Conservation (phyloP, 208 protist genomes). For the Leishmania amazonensis region DNA sequence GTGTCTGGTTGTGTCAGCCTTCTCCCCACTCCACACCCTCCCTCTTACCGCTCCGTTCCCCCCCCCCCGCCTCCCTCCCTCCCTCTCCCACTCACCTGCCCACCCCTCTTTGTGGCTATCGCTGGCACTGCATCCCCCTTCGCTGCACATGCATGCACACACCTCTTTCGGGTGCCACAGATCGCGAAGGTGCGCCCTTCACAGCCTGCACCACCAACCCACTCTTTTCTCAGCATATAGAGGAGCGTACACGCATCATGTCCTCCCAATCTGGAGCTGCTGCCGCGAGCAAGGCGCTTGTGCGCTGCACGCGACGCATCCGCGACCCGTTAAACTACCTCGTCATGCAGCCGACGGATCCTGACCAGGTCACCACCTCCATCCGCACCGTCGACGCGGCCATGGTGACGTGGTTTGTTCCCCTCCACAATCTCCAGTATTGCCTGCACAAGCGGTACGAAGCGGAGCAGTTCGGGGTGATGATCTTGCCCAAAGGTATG, state of each 20-base stretch:
- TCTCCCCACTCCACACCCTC: not conserved
- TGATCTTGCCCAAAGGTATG: slow-evolving; percentile 50
- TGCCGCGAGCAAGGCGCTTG: slow-evolving; percentile 24
- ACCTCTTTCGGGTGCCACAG: not conserved
- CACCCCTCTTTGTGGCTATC: not conserved
- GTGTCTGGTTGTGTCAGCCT: not conserved
- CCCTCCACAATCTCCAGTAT: slow-evolving; percentile 66
- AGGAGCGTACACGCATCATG: not conserved
- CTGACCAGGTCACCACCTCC: slow-evolving; percentile 61
- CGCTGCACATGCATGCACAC: not conserved
- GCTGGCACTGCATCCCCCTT: not conserved
- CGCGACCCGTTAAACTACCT: slow-evolving; percentile 80
- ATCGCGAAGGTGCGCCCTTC: not conserved
- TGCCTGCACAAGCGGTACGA: slow-evolving; percentile 78
- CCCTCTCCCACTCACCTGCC: not conserved
- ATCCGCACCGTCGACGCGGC: slow-evolving; percentile 69
- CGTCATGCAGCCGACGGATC: slow-evolving; percentile 78
- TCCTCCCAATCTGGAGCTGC: not conserved
- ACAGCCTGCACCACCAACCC: not conserved
- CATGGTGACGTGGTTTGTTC: slow-evolving; percentile 84
- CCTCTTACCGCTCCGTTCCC: not conserved
- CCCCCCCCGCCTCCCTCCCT: not conserved
- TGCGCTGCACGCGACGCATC: slow-evolving; percentile 81
- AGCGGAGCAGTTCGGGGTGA: slow-evolving; percentile 80
- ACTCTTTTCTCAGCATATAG: not conserved